These are phyloP conservation scores for Coniochaeta prunicola DNA, from an alignment of 2,329 filamentous ascomycete genomes.

Conservation along the genomic window DNA sequence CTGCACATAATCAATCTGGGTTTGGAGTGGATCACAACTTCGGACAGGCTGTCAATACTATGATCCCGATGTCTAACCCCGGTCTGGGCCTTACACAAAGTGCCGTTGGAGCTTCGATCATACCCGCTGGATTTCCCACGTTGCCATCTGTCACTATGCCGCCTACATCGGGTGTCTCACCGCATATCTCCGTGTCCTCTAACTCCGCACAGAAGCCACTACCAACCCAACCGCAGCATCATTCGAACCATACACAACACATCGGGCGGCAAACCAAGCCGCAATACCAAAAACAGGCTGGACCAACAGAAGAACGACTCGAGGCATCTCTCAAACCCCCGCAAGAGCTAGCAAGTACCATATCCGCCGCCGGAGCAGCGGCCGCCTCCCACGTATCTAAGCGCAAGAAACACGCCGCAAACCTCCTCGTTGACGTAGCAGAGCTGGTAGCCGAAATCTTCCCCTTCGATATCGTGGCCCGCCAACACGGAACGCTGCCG, in stretches of 20 bases:
- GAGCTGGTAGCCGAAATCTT: conserved; percentile 38
- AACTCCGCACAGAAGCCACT: not conserved
- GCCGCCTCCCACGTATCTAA: conserved; percentile 6
- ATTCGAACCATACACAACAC: not conserved
- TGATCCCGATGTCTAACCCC: not conserved
- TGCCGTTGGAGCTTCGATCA: not conserved
- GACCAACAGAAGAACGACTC: not conserved
- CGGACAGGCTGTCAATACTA: not conserved
- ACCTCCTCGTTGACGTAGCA: conserved; percentile 39
- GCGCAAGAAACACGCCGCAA: conserved; percentile 22
- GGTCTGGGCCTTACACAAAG: not conserved
- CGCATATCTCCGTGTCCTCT: not conserved
- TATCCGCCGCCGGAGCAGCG: not conserved
- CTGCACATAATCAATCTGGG: not conserved
- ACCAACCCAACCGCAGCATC: not conserved
- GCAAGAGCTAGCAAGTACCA: not conserved
- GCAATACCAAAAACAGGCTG: not conserved
- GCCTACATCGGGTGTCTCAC: not conserved
- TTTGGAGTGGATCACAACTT: not conserved
- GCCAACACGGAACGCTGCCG: conserved; percentile 32
- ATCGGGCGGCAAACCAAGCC: not conserved
- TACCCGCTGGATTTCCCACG: not conserved
- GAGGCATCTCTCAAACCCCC: not conserved
- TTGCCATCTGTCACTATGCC: not conserved
- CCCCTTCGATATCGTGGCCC: conserved; percentile 37